Conservation (phyloP, 805 yeast genomes). For the Kuraishia hungarica region DNA sequence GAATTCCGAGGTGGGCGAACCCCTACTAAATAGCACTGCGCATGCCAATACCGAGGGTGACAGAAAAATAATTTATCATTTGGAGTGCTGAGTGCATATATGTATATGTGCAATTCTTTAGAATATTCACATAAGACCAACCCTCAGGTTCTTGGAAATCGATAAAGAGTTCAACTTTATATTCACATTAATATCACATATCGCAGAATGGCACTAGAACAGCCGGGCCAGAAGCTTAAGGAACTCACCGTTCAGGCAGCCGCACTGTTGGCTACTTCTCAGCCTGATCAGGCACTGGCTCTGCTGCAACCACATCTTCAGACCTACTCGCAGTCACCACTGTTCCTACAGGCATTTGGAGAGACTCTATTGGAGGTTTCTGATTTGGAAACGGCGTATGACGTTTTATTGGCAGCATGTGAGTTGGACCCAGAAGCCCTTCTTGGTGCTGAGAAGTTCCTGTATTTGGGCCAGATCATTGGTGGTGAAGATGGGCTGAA, state of each 20-base stretch:
- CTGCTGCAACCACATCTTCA: slow-evolving; percentile 29
- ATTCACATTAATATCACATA: not conserved
- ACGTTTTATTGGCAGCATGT: slow-evolving; percentile 49
- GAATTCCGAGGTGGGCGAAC: not conserved
- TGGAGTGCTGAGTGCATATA: no score
- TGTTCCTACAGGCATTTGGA: slow-evolving; percentile 49
- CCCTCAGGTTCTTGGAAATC: not conserved
- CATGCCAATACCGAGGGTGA: not conserved
- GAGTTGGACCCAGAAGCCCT: slow-evolving; percentile 60
- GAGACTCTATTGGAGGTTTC: slow-evolving; percentile 77
- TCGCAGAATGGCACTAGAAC: not conserved
- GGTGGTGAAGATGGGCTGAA: slow-evolving; percentile 74
- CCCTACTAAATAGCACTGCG: not conserved
- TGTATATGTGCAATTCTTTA: no score
- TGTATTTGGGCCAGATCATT: slow-evolving; percentile 83
- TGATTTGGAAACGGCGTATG: slow-evolving; percentile 70
- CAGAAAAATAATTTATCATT: not conserved
- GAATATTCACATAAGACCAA: no score
- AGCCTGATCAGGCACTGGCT: slow-evolving; percentile 46
- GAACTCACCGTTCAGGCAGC: slow-evolving; percentile 28
- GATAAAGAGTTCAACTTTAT: not conserved
- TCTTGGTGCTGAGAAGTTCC: slow-evolving; percentile 70
- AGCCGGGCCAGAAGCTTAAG: not conserved
- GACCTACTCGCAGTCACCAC: slow-evolving; percentile 32
- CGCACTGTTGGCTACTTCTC: slow-evolving; percentile 34